A percentile compares a stretch with the other conserved stretches of the same genome.
Evolutionary conservation across 2,329 filamentous ascomycete genomes (phyloP).

Genomic region (Peltaster fructicola): DNA sequence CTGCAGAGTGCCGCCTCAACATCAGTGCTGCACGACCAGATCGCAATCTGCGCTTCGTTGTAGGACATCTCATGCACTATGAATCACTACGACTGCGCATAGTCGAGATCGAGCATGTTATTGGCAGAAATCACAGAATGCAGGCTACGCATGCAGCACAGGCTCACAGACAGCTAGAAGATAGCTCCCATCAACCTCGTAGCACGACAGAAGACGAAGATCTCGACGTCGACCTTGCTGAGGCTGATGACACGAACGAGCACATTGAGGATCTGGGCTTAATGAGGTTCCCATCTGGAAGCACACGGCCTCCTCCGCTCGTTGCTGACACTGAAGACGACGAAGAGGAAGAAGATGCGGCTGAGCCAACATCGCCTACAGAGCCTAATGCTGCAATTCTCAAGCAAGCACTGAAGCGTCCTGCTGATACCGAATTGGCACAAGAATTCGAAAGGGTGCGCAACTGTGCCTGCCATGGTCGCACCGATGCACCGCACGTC

Average conservation of each 20-base stretch:
- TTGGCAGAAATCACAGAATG: conserved; percentile 10
- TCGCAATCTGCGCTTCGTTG: conserved; percentile 18
- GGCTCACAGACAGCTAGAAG: conserved; percentile 10
- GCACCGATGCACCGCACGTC: conserved; percentile 11
- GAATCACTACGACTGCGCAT: conserved; percentile 18
- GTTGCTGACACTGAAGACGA: conserved; percentile 11
- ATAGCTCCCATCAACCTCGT: too few species aligned
- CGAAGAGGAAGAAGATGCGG: conserved; percentile 13
- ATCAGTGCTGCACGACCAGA: conserved; percentile 17
- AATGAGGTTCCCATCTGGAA: conserved; percentile 15
- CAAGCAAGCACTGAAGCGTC: conserved; percentile 11
- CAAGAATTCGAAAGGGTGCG: conserved; percentile 14
- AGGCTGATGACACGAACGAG: conserved; percentile 11
- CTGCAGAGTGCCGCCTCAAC: conserved; percentile 18
- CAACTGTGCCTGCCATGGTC: conserved; percentile 15
- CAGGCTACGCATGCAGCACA: conserved; percentile 11
- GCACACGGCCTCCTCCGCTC: conserved; percentile 9
- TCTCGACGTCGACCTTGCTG: conserved; percentile 6
- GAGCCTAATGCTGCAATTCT: conserved; percentile 12
- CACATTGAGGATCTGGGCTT: conserved; percentile 13
- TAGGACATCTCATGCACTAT: conserved; percentile 20
- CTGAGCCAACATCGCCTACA: conserved; percentile 13
- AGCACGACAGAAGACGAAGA: conserved; percentile 10
- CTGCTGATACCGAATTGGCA: conserved; percentile 11
- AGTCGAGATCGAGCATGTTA: conserved; percentile 19